Evolutionary conservation across 495 filamentous ascomycete genomes (phyloP), one percentile per base, ranked within the genome.

Genomic region (Xeromyces bisporus): DNA sequence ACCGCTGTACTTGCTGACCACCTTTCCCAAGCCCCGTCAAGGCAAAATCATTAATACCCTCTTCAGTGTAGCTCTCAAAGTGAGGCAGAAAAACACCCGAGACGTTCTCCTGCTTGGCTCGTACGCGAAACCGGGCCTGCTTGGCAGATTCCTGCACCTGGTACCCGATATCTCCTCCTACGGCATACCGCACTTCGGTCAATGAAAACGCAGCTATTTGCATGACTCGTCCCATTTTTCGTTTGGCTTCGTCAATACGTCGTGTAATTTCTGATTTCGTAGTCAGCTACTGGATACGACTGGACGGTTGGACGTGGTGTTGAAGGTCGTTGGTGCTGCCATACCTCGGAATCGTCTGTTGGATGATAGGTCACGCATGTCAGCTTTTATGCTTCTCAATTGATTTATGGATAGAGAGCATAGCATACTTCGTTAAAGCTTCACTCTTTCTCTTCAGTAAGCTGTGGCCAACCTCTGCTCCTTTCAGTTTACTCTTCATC

Each of bases 141-240:
- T 89, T 86, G 35, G 81, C 89, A 2, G 83, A 89, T 56, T 99
- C 89, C 44, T 93, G 86, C 35, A 99, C 80, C 58, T 96, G 89
- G 58, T 93, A 99, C 14, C 75, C 77, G 40, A 99, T 92, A 44
- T 92, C 82, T 48, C 86, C 83, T 35, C 91, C 91, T 9, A 93
- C 86, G 18, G 91, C 91, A 45, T 96, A 99, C 32, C 83, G 93
- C 18, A 96, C 91, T 67, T 94, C 91, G 32, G 89, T 91, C 23
- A 99, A 69, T 2, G 89, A 94, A 55, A 99, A 93, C 16, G 91
- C 84, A 8, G 89, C 89, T 53, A 99, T 89, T 48, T 94, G 86
- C 89, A 99, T 96, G 9, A 99, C 91, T 8, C 89, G 75, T 26
- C 89, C 89, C 89, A 99, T 99, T 65, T 99, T 99, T 39, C 83